Evolutionary conservation across 257 asterid species (phyloP).

Genomic region (Echium plantagineum): DNA sequence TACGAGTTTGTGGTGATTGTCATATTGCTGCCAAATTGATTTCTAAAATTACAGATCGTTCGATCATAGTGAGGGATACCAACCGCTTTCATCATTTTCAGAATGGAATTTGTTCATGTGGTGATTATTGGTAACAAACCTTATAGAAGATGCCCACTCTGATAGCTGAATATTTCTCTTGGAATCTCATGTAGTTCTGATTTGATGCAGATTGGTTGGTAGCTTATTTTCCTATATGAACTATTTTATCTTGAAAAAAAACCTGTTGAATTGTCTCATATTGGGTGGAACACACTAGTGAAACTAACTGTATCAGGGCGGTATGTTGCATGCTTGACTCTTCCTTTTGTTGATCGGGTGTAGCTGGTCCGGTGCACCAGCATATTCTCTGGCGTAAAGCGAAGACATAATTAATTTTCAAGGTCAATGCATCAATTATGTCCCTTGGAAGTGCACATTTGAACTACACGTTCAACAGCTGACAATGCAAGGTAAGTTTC

Average conservation of each 20-base stretch:
- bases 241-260: slow-evolving; percentile 2
- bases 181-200: background rate
- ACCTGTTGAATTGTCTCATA: slow-evolving; percentile 25
- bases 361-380: slow-evolving; percentile 8
- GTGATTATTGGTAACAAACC: slow-evolving; percentile 75
- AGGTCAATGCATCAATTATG: too few relatives aligned
- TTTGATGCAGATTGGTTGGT: background rate
- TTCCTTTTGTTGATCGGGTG: slow-evolving; percentile 25
- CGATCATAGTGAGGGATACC: slow-evolving; percentile 65
- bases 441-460: slow-evolving; percentile 16
- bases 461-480: slow-evolving; percentile 20
- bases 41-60: slow-evolving; percentile 54
- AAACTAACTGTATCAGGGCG: slow-evolving; percentile 26
- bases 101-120: slow-evolving; percentile 71
- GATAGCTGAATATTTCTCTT: background rate
- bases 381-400: too few relatives aligned
- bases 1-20: slow-evolving; percentile 86
- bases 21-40: slow-evolving; percentile 69
- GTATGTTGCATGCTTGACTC: slow-evolving; percentile 14
- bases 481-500: too few relatives aligned
- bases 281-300: slow-evolving; percentile 34
- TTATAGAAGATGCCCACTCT: background rate
- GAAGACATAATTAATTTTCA: too few relatives aligned
- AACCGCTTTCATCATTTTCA: slow-evolving; percentile 77
- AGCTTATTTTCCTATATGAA: background rate